These are phyloP conservation scores for Emmonsiellopsis sp. DNA, from an alignment of 2,329 filamentous ascomycete species.

Conservation along the genomic window DNA sequence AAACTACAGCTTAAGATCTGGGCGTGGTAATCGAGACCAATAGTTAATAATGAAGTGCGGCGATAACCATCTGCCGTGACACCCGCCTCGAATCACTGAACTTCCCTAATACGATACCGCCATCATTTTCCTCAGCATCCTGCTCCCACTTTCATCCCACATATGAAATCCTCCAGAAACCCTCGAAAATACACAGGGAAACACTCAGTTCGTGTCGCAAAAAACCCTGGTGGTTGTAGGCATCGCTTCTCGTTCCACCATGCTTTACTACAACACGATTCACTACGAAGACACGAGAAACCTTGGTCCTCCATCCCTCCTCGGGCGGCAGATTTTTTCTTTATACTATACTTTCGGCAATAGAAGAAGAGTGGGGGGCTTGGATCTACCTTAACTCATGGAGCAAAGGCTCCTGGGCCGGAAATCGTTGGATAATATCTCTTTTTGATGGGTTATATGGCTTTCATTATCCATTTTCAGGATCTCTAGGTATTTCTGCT, in stretches of 20 bases:
- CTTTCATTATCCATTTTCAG: neutral
- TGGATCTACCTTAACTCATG: neutral
- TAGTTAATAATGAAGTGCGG: neutral
- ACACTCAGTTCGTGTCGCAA: neutral
- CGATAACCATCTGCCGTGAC: neutral
- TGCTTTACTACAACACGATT: neutral
- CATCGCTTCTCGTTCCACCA: neutral
- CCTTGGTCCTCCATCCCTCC: neutral
- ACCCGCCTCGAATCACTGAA: neutral
- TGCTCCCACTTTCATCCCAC: neutral
- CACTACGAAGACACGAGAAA: constrained; percentile 3
- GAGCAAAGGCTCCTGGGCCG: neutral
- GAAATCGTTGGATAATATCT: neutral
- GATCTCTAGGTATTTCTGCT: neutral
- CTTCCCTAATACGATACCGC: neutral
- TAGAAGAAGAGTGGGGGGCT: neutral
- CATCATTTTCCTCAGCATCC: constrained; percentile 2
- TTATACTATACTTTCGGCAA: neutral
- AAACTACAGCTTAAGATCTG: constrained; percentile 68
- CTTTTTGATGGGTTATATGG: neutral
- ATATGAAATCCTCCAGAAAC: neutral
- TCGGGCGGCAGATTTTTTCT: neutral
- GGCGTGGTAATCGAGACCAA: constrained; percentile 55
- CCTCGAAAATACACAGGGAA: neutral
- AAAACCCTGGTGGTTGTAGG: neutral